Evolutionary conservation across 805 yeast species (phyloP).

Genomic region (Candida lessepsii): DNA sequence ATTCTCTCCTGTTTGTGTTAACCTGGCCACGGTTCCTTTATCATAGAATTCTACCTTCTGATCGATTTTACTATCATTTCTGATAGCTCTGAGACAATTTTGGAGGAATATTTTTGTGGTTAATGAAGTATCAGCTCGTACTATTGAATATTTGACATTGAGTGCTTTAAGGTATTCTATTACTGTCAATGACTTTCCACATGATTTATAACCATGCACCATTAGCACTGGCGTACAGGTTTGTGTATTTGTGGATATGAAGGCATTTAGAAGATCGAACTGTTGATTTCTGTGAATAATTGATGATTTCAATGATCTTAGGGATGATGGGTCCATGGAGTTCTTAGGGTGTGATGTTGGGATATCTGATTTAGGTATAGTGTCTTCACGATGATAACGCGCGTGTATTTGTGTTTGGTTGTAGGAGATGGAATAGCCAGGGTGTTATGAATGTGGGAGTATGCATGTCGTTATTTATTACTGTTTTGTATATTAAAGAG

Average conservation of each 20-base stretch:
- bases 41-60: constrained; percentile 21
- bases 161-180: constrained; percentile 27
- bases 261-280: constrained; percentile 33
- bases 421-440: too few relatives aligned
- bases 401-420: too few relatives aligned
- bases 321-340: neutral
- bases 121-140: constrained; percentile 48
- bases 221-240: constrained; percentile 36
- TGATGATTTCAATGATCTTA: neutral
- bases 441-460: too few relatives aligned
- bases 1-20: constrained; percentile 38
- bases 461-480: too few relatives aligned
- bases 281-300: constrained; percentile 27
- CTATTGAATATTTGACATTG: constrained; percentile 25
- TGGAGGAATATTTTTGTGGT: constrained; percentile 42
- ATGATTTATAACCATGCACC: constrained; percentile 49
- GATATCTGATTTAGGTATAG: too few relatives aligned
- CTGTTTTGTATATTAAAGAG: too few relatives aligned
- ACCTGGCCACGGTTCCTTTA: constrained; percentile 25
- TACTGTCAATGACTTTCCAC: constrained; percentile 48
- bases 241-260: constrained; percentile 26
- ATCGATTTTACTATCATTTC: constrained; percentile 34
- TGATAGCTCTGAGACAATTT: constrained; percentile 37
- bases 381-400: too few relatives aligned
- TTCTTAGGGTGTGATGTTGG: too few relatives aligned